phyloP scores from a whole-genome alignment of 2,329 filamentous ascomycete species.

The Colletotrichum zoysiae region DNA sequence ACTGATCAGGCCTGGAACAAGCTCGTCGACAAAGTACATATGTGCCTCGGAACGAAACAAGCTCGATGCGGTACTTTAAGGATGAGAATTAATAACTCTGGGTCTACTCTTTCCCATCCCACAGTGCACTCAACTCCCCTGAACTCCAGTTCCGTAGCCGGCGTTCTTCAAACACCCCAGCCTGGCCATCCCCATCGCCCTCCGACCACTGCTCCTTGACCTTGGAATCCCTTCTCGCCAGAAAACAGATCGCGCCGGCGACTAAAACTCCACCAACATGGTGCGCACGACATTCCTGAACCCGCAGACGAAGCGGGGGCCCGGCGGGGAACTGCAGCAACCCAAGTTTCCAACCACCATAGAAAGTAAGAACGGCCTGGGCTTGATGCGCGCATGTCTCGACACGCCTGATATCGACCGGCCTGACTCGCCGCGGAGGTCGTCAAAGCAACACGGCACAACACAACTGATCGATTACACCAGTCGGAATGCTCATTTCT shows the following conservation, averaged over 20 bases:
- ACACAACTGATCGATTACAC: not conserved
- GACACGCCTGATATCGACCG: constrained; percentile 1
- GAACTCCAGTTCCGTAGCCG: not conserved
- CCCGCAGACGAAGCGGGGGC: constrained; percentile 50
- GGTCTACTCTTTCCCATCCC: no score
- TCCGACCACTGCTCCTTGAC: not conserved
- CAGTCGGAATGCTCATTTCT: not conserved
- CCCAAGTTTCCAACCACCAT: no score
- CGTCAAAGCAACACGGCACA: not conserved
- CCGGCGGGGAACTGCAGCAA: constrained; percentile 55
- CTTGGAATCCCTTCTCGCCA: constrained; percentile 27
- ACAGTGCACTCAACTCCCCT: not conserved
- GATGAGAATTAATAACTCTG: no score
- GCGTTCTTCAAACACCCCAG: not conserved
- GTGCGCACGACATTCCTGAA: constrained; percentile 50
- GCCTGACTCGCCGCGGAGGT: constrained; percentile 19
- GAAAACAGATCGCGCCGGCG: constrained; percentile 27
- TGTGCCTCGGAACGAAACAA: not conserved
- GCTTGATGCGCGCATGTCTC: no score
- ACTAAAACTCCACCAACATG: constrained; percentile 49
- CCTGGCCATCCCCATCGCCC: not conserved
- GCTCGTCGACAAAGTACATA: not conserved
- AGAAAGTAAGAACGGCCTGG: no score
- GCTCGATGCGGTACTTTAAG: not conserved
- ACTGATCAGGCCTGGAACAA: not conserved